Percentiles rank a stretch among this genome's conserved stretches.
These are phyloP conservation scores for Cytospora leucostoma DNA, from an alignment of 2,329 filamentous ascomycete genomes.

Conservation along the genomic window DNA sequence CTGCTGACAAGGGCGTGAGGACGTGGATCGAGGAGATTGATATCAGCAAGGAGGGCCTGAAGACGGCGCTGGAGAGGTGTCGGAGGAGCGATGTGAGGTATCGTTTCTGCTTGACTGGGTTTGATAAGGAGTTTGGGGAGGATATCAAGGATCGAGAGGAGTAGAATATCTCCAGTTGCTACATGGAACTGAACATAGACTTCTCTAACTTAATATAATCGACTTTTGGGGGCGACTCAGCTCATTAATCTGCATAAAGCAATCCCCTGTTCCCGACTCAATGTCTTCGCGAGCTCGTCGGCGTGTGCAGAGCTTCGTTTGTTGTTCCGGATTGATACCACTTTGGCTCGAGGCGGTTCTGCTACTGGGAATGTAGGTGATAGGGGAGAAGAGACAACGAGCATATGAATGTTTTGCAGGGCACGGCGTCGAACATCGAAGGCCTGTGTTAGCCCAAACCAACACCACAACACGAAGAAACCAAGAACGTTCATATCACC, in stretches of 20 bases:
- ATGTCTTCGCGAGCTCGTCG: too few relatives aligned
- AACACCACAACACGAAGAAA: not conserved
- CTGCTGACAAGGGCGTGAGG: slow-evolving; percentile 67
- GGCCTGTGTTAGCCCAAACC: too few relatives aligned
- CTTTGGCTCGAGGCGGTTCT: too few relatives aligned
- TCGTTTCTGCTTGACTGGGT: slow-evolving; percentile 73
- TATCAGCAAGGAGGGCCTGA: slow-evolving; percentile 71
- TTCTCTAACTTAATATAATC: not conserved
- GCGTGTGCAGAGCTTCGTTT: too few relatives aligned
- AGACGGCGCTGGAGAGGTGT: slow-evolving; percentile 68
- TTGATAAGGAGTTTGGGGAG: slow-evolving; percentile 65
- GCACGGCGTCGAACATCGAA: too few relatives aligned
- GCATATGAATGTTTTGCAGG: too few relatives aligned
- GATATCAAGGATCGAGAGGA: slow-evolving; percentile 21
- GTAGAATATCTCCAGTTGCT: not conserved
- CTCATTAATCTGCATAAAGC: not conserved
- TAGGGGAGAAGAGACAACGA: too few relatives aligned
- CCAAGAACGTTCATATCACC: not conserved
- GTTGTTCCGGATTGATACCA: too few relatives aligned
- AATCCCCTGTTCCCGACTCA: not conserved
- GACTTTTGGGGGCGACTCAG: not conserved
- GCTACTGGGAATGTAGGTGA: too few relatives aligned
- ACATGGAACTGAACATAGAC: not conserved
- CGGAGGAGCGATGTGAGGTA: slow-evolving; percentile 72
- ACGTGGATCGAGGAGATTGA: slow-evolving; percentile 74